phyloP scores from a whole-genome alignment of 495 filamentous ascomycete species.

The Neurospora sp. region DNA sequence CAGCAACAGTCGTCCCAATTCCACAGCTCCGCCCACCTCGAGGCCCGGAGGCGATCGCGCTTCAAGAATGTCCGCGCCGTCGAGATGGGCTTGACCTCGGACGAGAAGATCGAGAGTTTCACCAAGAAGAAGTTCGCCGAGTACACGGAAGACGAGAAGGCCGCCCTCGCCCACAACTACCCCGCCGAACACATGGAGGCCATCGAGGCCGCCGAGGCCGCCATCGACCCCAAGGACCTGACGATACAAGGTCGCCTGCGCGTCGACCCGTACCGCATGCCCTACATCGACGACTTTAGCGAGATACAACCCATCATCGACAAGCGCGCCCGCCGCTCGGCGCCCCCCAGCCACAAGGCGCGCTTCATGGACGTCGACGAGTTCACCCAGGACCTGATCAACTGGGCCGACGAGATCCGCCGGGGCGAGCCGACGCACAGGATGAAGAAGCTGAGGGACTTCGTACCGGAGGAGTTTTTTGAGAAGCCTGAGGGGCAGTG shows the following conservation, averaged over 20 bases:
- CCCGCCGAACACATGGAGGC: conserved; percentile 72
- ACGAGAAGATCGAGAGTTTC: conserved; percentile 31
- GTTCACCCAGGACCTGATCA: conserved; percentile 43
- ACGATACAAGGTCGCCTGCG: conserved; percentile 58
- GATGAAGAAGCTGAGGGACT: conserved; percentile 28
- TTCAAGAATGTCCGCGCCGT: conserved; percentile 35
- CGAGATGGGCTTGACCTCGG: conserved; percentile 31
- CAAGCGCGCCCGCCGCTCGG: conserved; percentile 25
- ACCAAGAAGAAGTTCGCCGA: conserved; percentile 41
- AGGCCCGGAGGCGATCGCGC: conserved; percentile 27
- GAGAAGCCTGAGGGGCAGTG: conserved; percentile 19
- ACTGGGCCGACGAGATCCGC: conserved; percentile 26
- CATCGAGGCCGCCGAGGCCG: conserved; percentile 74
- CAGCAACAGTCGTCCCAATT: conserved; percentile 20
- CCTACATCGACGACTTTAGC: conserved; percentile 83
- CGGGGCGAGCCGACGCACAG: conserved; percentile 14
- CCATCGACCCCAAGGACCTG: conserved; percentile 71
- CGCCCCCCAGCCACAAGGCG: conserved; percentile 44
- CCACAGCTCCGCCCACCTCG: conserved; percentile 34
- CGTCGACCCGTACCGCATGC: conserved; percentile 57
- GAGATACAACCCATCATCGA: conserved; percentile 67
- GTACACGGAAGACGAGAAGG: conserved; percentile 63
- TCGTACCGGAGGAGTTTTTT: conserved; percentile 25
- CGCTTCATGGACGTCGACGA: conserved; percentile 56
- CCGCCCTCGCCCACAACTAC: conserved; percentile 53